Percentiles rank a stretch among this genome's conserved stretches.
Conservation (phyloP, 2,329 filamentous ascomycete genomes). For the Penicillium corylophilum region DNA sequence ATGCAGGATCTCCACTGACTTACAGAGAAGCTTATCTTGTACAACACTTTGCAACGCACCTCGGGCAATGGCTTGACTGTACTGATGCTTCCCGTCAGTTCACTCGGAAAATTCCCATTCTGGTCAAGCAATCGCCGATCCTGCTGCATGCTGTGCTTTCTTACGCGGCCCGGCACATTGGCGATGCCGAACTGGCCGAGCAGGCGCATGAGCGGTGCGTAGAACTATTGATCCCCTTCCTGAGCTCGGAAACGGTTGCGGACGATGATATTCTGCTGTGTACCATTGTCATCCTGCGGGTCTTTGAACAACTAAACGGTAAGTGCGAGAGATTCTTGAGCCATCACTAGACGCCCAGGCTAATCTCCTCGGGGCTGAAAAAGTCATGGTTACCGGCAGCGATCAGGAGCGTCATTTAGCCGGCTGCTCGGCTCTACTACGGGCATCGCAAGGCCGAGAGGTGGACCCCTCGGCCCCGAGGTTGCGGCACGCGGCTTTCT, state of each 20-base stretch:
- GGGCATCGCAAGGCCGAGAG: conserved; percentile 10
- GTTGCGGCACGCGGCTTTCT: conserved; percentile 12
- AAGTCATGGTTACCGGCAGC: conserved; percentile 10
- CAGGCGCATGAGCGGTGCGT: conserved; percentile 8
- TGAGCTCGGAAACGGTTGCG: conserved; percentile 11
- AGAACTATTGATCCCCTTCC: conserved; percentile 9
- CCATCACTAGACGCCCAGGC: not conserved
- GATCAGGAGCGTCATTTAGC: conserved; percentile 13
- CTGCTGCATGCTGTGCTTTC: conserved; percentile 12
- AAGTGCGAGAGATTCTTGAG: conserved; percentile 7
- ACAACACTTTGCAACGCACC: conserved; percentile 11
- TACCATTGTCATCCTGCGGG: conserved; percentile 24
- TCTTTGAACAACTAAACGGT: conserved; percentile 26
- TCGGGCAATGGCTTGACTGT: conserved; percentile 12
- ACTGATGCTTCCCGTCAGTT: conserved; percentile 13
- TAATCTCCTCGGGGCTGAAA: conserved; percentile 1
- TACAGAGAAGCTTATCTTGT: conserved; percentile 12
- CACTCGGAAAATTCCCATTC: conserved; percentile 9
- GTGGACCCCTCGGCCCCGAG: conserved; percentile 10
- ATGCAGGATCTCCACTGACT: conserved; percentile 6
- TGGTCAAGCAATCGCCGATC: conserved; percentile 11
- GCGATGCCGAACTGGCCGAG: conserved; percentile 12
- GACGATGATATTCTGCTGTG: conserved; percentile 22
- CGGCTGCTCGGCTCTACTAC: conserved; percentile 12
- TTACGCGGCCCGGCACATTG: conserved; percentile 9